phyloP scores from a whole-genome alignment of 352 stramenopile species.

The Phytophthora pini region DNA sequence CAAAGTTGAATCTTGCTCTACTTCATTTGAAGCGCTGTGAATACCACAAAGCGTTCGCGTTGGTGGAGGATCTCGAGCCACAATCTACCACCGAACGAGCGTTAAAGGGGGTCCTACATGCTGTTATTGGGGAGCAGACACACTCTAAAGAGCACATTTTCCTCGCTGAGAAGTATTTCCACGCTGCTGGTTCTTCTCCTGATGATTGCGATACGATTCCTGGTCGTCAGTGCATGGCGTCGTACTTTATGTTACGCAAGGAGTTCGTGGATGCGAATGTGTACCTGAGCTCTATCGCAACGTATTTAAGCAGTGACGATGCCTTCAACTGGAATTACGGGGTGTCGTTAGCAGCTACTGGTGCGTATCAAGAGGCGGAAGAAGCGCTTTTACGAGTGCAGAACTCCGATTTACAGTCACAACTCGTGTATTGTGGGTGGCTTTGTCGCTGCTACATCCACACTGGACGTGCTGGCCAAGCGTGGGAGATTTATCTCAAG shows the following conservation, averaged over 20 bases:
- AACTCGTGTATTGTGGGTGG: constrained; percentile 61
- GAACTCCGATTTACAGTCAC: constrained; percentile 30
- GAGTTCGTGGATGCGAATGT: constrained; percentile 68
- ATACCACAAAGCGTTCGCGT: constrained; percentile 56
- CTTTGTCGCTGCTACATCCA: constrained; percentile 65
- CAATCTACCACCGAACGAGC: constrained; percentile 46
- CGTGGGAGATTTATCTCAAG: constrained; percentile 75
- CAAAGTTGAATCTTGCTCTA: constrained; percentile 63
- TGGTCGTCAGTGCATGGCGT: constrained; percentile 76
- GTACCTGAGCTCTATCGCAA: constrained; percentile 73
- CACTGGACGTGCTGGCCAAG: constrained; percentile 32
- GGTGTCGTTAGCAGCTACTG: constrained; percentile 55
- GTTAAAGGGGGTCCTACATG: constrained; percentile 69
- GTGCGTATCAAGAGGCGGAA: constrained; percentile 57
- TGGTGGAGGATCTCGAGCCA: constrained; percentile 68
- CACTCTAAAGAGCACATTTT: constrained; percentile 75
- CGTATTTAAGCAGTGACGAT: constrained; percentile 59
- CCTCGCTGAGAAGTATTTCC: constrained; percentile 73
- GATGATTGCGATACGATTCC: constrained; percentile 70
- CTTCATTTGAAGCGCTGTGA: constrained; percentile 54
- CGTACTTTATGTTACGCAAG: constrained; percentile 70
- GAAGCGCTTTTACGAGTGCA: constrained; percentile 62
- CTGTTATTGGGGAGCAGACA: constrained; percentile 63
- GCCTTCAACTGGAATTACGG: constrained; percentile 88
- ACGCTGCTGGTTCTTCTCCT: constrained; percentile 54